These are phyloP conservation scores for Yamadazyma friedrichii DNA, from an alignment of 1,139 yeast genomes.

Conservation along the genomic window DNA sequence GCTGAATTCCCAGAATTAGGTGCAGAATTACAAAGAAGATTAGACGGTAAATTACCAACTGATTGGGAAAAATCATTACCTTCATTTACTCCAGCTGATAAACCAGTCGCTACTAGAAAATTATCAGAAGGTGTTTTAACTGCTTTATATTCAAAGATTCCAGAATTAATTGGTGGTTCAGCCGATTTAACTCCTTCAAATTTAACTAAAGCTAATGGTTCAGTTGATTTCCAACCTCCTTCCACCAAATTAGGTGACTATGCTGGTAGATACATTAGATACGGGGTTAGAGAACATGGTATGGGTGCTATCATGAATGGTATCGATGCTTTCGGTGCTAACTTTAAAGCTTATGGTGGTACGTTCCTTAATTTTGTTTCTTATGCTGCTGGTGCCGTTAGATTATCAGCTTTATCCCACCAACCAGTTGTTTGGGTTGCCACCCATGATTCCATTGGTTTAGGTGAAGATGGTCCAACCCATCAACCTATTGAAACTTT, in stretches of 20 bases:
- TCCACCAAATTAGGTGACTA: constrained; percentile 79
- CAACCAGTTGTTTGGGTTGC: constrained; percentile 97
- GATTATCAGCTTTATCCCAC: constrained; percentile 92
- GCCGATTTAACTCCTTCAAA: constrained; percentile 98
- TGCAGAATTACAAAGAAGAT: constrained; percentile 73
- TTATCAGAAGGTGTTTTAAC: constrained; percentile 81
- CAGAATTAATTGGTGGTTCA: constrained; percentile 96
- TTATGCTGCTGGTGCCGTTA: constrained; percentile 95
- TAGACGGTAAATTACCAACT: constrained; percentile 76
- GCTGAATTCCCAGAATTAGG: constrained; percentile 76
- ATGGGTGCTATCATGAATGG: constrained; percentile 99
- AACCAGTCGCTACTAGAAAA: constrained; percentile 92
- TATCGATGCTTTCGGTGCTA: constrained; percentile 92
- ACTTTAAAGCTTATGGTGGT: constrained; percentile 93
- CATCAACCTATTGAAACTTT: constrained; percentile 99
- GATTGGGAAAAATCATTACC: constrained; percentile 85
- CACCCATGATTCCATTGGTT: constrained; percentile 98
- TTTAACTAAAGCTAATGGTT: constrained; percentile 84
- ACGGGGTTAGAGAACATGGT: constrained; percentile 99
- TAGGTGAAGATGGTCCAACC: constrained; percentile 99
- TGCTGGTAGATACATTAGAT: constrained; percentile 93
- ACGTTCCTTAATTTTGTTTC: constrained; percentile 98
- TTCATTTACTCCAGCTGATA: constrained; percentile 71
- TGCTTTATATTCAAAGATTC: constrained; percentile 62
- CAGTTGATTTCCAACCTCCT: constrained; percentile 94